These are phyloP conservation scores for Capsicum rhomboideum DNA, from an alignment of 257 asterid genomes.

Conservation along the genomic window DNA sequence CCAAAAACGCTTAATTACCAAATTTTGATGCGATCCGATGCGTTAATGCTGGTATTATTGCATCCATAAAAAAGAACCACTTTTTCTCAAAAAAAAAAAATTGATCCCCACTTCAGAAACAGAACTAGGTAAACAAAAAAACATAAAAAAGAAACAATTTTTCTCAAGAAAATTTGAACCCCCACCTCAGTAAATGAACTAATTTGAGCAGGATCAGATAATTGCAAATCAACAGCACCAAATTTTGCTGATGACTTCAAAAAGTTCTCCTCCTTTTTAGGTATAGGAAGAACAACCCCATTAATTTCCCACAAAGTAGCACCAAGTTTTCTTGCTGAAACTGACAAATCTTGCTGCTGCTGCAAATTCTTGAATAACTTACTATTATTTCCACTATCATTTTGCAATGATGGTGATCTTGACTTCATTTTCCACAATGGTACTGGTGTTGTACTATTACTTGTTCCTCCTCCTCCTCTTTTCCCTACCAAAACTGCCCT, in stretches of 20 bases:
- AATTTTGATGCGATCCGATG: too few species aligned
- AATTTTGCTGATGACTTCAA: slow-evolving; percentile 31
- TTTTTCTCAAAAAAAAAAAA: background rate
- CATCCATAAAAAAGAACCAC: background rate
- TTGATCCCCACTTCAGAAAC: background rate
- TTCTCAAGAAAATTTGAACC: slow-evolving; percentile 11
- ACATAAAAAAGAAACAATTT: background rate
- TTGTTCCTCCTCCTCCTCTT: slow-evolving; percentile 51
- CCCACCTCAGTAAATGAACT: slow-evolving; percentile 57
- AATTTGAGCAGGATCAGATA: slow-evolving; percentile 39
- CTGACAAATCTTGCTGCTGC: slow-evolving; percentile 17
- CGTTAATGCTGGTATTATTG: too few species aligned
- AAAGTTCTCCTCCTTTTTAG: slow-evolving; percentile 29
- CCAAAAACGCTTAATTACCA: too few species aligned
- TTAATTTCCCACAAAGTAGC: slow-evolving; percentile 87
- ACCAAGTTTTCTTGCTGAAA: slow-evolving; percentile 77
- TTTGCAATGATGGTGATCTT: slow-evolving; percentile 44
- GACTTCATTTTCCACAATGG: slow-evolving; percentile 78
- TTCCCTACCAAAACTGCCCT: slow-evolving; percentile 71
- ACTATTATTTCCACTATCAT: slow-evolving; percentile 17
- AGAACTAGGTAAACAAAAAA: background rate
- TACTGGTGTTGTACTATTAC: slow-evolving; percentile 45
- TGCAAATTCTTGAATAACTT: slow-evolving; percentile 29
- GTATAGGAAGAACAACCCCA: slow-evolving; percentile 40
- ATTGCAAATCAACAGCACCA: slow-evolving; percentile 36